A percentile compares a stretch with the other conserved stretches of the same genome.
Evolutionary conservation across 2,329 filamentous ascomycete species (phyloP).

Genomic region (Dactylonectria estremocensis): DNA sequence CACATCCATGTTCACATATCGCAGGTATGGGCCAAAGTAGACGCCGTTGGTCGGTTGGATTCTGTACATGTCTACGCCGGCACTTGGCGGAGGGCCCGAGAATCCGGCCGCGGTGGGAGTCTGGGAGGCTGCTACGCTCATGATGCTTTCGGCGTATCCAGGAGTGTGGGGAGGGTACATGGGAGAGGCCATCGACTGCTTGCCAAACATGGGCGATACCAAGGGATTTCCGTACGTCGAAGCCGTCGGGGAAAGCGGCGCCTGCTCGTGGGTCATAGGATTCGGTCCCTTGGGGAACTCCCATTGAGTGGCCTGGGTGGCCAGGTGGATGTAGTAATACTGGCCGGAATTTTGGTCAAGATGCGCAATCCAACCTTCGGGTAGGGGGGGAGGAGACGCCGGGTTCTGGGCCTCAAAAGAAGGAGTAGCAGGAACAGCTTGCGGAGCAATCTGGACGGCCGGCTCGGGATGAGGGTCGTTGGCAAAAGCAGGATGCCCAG

Average conservation of each 20-base stretch:
- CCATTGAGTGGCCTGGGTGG: slow-evolving; percentile 97
- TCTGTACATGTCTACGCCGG: slow-evolving; percentile 95
- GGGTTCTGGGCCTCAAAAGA: slow-evolving; percentile 68
- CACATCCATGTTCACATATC: slow-evolving; percentile 97
- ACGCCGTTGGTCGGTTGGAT: slow-evolving; percentile 95
- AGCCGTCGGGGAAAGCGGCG: slow-evolving; percentile 86
- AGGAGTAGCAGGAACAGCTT: slow-evolving; percentile 62
- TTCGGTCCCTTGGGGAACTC: slow-evolving; percentile 98
- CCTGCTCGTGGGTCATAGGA: slow-evolving; percentile 85
- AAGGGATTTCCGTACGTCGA: slow-evolving; percentile 84
- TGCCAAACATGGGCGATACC: slow-evolving; percentile 76
- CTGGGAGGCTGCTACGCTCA: slow-evolving; percentile 82
- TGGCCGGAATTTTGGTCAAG: slow-evolving; percentile 95
- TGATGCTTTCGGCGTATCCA: slow-evolving; percentile 87
- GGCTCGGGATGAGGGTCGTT: slow-evolving; percentile 78
- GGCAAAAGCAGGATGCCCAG: slow-evolving; percentile 90
- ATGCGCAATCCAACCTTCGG: slow-evolving; percentile 98
- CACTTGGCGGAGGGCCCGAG: slow-evolving; percentile 87
- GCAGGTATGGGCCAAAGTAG: slow-evolving; percentile 96
- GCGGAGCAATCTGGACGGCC: slow-evolving; percentile 64
- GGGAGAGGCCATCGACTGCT: slow-evolving; percentile 77
- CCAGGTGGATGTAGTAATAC: slow-evolving; percentile 98
- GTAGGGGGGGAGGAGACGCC: slow-evolving; percentile 90
- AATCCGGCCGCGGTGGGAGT: slow-evolving; percentile 87
- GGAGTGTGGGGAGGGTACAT: slow-evolving; percentile 87